Percentiles rank a stretch among this genome's conserved stretches.
phyloP scores from a whole-genome alignment of 192 early-diverging fungal genomes.

The Dissophora globulifera region DNA sequence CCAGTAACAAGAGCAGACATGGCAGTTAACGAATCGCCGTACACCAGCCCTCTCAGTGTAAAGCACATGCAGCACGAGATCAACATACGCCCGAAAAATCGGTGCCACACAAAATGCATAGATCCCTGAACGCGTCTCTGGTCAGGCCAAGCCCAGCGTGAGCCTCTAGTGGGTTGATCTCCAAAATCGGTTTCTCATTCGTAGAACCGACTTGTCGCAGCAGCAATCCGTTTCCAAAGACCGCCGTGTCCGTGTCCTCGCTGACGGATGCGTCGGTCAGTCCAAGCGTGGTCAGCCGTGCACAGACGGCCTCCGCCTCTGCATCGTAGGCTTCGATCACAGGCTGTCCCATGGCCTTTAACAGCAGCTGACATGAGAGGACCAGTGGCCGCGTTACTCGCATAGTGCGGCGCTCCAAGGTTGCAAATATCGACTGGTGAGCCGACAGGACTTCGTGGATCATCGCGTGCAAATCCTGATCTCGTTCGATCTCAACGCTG shows the following conservation, averaged over 20 bases:
- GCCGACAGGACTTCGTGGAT: constrained; percentile 24
- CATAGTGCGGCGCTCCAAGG: constrained; percentile 61
- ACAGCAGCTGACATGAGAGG: constrained; percentile 57
- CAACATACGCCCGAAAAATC: constrained; percentile 68
- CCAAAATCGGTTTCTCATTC: constrained; percentile 41
- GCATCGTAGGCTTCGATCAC: constrained; percentile 55
- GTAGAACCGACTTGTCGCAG: constrained; percentile 56
- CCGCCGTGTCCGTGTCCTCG: constrained; percentile 69
- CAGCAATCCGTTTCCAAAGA: constrained; percentile 64
- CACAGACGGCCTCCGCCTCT: constrained; percentile 78
- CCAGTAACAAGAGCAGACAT: no score
- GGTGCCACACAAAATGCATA: constrained; percentile 83
- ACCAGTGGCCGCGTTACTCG: constrained; percentile 60
- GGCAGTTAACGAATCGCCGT: no score
- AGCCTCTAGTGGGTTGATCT: constrained; percentile 63
- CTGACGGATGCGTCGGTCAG: constrained; percentile 68
- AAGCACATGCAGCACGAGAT: no score
- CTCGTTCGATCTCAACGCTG: not conserved
- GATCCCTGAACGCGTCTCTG: constrained; percentile 66
- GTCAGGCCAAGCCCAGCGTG: constrained; percentile 60
- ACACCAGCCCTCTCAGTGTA: no score
- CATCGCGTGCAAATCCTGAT: constrained; percentile 13
- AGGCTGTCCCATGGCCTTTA: constrained; percentile 62
- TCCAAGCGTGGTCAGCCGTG: constrained; percentile 59
- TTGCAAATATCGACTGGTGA: constrained; percentile 21